phyloP scores from a whole-genome alignment of 2,329 filamentous ascomycete genomes.

The Albophoma yamanashiensis region DNA sequence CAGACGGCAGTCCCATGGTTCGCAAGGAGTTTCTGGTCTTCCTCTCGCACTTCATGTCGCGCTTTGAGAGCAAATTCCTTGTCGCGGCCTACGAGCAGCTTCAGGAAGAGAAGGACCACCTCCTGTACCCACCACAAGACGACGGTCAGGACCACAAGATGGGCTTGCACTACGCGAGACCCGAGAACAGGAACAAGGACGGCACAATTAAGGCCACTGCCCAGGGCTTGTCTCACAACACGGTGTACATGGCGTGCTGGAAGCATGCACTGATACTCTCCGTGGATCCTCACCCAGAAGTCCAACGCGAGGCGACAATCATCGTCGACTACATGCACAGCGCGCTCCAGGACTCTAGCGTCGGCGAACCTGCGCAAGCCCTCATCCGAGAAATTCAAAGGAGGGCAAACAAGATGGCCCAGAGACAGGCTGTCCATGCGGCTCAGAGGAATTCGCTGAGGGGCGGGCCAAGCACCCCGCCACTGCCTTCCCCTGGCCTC shows the following conservation, averaged over 20 bases:
- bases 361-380: conserved; percentile 58
- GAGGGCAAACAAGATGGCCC: conserved; percentile 34
- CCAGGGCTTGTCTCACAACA: conserved; percentile 66
- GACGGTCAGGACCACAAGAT: conserved; percentile 49
- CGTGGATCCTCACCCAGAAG: conserved; percentile 89
- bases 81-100: conserved; percentile 89
- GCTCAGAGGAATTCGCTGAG: conserved; percentile 32
- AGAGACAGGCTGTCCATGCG: conserved; percentile 29
- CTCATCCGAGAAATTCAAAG: conserved; percentile 64
- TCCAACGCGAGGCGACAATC: conserved; percentile 73
- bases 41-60: conserved; percentile 79
- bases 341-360: conserved; percentile 63
- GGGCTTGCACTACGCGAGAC: conserved; percentile 50
- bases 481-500: conserved; percentile 44
- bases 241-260: conserved; percentile 89
- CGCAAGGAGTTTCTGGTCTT: conserved; percentile 89
- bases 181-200: conserved; percentile 43
- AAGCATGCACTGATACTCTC: conserved; percentile 84
- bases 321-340: conserved; percentile 81
- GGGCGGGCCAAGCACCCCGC: conserved; percentile 26
- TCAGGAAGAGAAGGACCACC: conserved; percentile 67
- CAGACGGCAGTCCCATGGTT: conserved; percentile 89
- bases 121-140: conserved; percentile 43
- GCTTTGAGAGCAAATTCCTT: conserved; percentile 86
- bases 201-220: conserved; percentile 45